Evolutionary conservation across 2,329 filamentous ascomycete species (phyloP).

Genomic region (Colletotrichum graminicola): DNA sequence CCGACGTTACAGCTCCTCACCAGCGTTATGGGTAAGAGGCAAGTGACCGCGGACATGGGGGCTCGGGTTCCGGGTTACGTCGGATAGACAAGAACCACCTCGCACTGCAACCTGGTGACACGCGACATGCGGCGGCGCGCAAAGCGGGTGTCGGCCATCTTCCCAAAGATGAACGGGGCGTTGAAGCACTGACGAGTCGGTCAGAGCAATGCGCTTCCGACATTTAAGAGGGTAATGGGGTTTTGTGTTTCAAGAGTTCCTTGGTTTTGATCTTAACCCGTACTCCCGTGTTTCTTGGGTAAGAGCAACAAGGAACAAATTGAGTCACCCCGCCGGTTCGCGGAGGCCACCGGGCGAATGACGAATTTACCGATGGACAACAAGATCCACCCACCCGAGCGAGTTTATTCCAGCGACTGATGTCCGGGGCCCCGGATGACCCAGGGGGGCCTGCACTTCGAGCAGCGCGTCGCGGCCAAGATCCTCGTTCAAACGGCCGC

Average conservation of each 20-base stretch:
- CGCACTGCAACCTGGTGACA: background rate
- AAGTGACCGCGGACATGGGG: background rate
- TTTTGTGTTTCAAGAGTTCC: no score
- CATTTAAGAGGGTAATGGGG: background rate
- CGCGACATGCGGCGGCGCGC: background rate
- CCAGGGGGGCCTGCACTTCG: no score
- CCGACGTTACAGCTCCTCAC: background rate
- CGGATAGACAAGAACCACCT: no score
- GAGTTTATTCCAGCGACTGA: no score
- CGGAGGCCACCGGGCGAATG: background rate
- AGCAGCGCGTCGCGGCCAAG: no score
- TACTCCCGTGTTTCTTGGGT: background rate
- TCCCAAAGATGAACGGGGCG: background rate
- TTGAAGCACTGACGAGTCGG: background rate
- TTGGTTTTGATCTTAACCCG: background rate
- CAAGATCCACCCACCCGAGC: no score
- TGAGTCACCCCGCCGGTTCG: background rate
- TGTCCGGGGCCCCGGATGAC: no score
- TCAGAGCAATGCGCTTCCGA: background rate
- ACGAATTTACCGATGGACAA: no score
- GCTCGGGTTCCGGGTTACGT: no score
- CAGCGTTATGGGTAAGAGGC: background rate
- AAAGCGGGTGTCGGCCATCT: background rate
- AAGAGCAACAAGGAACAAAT: no score
- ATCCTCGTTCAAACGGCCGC: no score